Percentiles rank a stretch among this genome's conserved stretches.
These are phyloP conservation scores for Fragilariopsis cylindrus DNA, from an alignment of 108 stramenopile species.

Conservation along the genomic window DNA sequence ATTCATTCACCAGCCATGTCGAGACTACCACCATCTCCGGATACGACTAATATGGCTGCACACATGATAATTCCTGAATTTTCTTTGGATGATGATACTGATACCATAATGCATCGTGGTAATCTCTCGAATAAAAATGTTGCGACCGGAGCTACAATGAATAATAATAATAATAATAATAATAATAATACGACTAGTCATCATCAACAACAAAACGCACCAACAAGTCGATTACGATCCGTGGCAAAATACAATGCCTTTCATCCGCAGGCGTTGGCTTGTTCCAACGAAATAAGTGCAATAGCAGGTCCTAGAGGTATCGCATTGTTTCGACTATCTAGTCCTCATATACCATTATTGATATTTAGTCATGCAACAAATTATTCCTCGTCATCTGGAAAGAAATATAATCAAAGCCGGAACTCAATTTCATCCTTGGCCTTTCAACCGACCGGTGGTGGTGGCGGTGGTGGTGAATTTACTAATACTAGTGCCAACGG, in stretches of 20 bases:
- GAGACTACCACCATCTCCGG: constrained; percentile 14
- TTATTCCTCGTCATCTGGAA: background rate
- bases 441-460: constrained; percentile 26
- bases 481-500: background rate
- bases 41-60: background rate
- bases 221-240: constrained; percentile 34
- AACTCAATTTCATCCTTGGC: constrained; percentile 31
- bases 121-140: constrained; percentile 8
- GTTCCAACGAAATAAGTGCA: constrained; percentile 36
- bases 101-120: constrained; percentile 6
- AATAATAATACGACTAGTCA: background rate
- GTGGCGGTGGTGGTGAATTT: background rate
- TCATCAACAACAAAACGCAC: constrained; percentile 1
- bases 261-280: constrained; percentile 47
- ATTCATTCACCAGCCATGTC: constrained; percentile 6
- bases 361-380: constrained; percentile 46
- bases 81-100: constrained; percentile 22
- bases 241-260: constrained; percentile 42
- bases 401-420: background rate
- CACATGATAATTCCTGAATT: constrained; percentile 39
- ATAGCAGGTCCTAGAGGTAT: constrained; percentile 50
- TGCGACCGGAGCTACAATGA: background rate
- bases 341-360: constrained; percentile 42
- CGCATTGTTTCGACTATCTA: constrained; percentile 41
- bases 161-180: background rate